A percentile compares a stretch with the other conserved stretches of the same genome.
Evolutionary conservation across 2,329 filamentous ascomycete genomes (phyloP).

Genomic region (Cladosporium sp.): DNA sequence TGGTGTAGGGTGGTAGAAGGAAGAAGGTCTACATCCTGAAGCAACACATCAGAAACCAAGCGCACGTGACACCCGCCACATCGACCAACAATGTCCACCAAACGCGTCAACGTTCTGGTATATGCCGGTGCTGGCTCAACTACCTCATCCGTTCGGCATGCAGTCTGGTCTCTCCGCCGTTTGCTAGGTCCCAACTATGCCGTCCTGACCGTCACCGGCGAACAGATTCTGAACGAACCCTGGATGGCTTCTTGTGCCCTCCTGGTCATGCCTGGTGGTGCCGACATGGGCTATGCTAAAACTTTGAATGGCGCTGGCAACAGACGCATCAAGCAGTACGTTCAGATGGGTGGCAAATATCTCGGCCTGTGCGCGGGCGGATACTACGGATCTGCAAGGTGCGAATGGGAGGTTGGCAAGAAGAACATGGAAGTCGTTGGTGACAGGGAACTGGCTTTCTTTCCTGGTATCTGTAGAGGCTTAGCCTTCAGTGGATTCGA

Average conservation of each 20-base stretch:
- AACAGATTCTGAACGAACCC: conserved; percentile 80
- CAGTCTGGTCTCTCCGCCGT: conserved; percentile 77
- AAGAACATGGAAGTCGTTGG: conserved; percentile 79
- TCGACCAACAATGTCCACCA: conserved; percentile 52
- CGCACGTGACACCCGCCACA: conserved; percentile 10
- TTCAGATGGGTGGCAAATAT: conserved; percentile 79
- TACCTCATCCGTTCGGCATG: conserved; percentile 82
- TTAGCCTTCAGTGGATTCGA: conserved; percentile 85
- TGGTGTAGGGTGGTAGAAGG: neutral
- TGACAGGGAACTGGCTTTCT: conserved; percentile 80
- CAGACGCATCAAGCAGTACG: conserved; percentile 75
- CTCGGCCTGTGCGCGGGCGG: conserved; percentile 91
- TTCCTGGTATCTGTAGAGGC: conserved; percentile 78
- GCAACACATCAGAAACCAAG: neutral
- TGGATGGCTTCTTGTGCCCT: conserved; percentile 85
- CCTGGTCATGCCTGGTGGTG: conserved; percentile 87
- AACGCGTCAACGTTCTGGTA: conserved; percentile 84
- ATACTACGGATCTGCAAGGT: conserved; percentile 77
- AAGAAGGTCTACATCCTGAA: neutral
- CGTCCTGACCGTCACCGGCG: conserved; percentile 76
- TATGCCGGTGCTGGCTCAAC: conserved; percentile 88
- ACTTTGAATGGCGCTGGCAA: conserved; percentile 86
- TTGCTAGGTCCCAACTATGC: conserved; percentile 89
- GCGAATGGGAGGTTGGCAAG: conserved; percentile 90
- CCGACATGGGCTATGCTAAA: conserved; percentile 87